These are phyloP conservation scores for Platismatia glauca DNA, from an alignment of 495 filamentous ascomycete genomes.

Conservation along the genomic window DNA sequence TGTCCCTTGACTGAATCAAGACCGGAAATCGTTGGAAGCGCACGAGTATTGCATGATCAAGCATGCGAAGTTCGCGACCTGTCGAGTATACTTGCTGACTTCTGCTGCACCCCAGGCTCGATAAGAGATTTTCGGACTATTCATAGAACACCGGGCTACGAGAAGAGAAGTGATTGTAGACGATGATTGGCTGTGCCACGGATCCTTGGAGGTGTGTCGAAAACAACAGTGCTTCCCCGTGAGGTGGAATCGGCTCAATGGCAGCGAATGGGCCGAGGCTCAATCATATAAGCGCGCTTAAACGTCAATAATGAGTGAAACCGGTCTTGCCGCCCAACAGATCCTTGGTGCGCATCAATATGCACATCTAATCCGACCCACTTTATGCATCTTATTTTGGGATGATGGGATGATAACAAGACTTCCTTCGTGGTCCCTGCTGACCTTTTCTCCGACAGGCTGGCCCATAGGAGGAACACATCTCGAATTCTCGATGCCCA, in stretches of 20 bases:
- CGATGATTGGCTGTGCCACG: slow-evolving; percentile 1
- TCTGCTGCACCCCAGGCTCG: neutral
- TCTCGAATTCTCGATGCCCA: neutral
- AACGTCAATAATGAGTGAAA: slow-evolving; percentile 9
- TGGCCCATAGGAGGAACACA: neutral
- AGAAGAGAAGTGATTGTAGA: neutral
- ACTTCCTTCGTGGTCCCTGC: neutral
- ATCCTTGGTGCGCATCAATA: slow-evolving; percentile 17
- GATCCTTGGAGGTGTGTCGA: neutral
- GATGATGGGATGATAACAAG: neutral
- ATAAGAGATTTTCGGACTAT: slow-evolving; percentile 5
- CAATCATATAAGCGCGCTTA: slow-evolving; percentile 19
- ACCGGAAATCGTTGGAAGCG: slow-evolving; percentile 11
- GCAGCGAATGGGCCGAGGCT: slow-evolving; percentile 3
- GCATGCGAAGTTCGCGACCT: slow-evolving; percentile 13
- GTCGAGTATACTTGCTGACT: slow-evolving; percentile 1
- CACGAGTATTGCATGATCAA: slow-evolving; percentile 9
- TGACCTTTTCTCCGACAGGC: neutral
- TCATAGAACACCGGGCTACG: neutral
- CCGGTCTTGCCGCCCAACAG: slow-evolving; percentile 6
- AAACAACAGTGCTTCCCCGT: neutral
- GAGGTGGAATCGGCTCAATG: slow-evolving; percentile 1
- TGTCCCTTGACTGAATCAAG: neutral
- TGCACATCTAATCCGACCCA: slow-evolving; percentile 6
- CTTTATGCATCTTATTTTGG: slow-evolving; percentile 10